Evolutionary conservation across 768 basidiomycete species (phyloP).

Genomic region (Pulveroboletus ravenelii): DNA sequence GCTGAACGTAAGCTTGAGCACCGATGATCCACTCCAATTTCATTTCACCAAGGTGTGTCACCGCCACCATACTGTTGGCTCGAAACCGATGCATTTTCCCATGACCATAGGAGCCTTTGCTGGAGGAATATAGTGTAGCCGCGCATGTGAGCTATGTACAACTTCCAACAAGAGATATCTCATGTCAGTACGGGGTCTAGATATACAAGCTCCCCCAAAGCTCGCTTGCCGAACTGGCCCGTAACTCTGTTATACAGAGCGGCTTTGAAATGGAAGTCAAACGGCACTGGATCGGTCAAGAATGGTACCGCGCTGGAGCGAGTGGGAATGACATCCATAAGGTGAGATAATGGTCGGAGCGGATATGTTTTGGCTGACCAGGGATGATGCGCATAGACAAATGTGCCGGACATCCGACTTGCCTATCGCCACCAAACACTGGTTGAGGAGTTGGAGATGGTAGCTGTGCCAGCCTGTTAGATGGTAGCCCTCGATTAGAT

Average conservation of each 20-base stretch:
- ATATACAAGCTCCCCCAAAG: slow-evolving; percentile 96
- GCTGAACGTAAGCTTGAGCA: slow-evolving; percentile 92
- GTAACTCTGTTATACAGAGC: slow-evolving; percentile 94
- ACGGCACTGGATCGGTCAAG: slow-evolving; percentile 88
- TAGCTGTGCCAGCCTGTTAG: slow-evolving; percentile 30
- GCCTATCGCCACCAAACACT: slow-evolving; percentile 91
- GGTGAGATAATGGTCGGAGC: slow-evolving; percentile 38
- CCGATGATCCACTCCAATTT: slow-evolving; percentile 94
- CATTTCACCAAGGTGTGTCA: slow-evolving; percentile 89
- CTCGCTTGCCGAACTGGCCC: slow-evolving; percentile 93
- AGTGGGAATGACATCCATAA: slow-evolving; percentile 96
- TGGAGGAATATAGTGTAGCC: slow-evolving; percentile 98
- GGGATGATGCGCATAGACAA: slow-evolving; percentile 56
- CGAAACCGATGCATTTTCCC: background rate
- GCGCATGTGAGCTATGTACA: slow-evolving; percentile 64
- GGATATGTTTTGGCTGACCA: slow-evolving; percentile 2
- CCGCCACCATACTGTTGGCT: background rate
- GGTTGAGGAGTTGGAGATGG: slow-evolving; percentile 76
- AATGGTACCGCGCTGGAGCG: slow-evolving; percentile 91
- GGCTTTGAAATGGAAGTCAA: slow-evolving; percentile 99
- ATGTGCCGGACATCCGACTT: slow-evolving; percentile 88
- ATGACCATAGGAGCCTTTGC: slow-evolving; percentile 68
- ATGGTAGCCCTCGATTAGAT: background rate
- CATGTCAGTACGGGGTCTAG: slow-evolving; percentile 34
- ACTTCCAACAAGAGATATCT: background rate